These are phyloP conservation scores for Pisolithus tinctorius DNA, from an alignment of 768 basidiomycete genomes.

Conservation along the genomic window DNA sequence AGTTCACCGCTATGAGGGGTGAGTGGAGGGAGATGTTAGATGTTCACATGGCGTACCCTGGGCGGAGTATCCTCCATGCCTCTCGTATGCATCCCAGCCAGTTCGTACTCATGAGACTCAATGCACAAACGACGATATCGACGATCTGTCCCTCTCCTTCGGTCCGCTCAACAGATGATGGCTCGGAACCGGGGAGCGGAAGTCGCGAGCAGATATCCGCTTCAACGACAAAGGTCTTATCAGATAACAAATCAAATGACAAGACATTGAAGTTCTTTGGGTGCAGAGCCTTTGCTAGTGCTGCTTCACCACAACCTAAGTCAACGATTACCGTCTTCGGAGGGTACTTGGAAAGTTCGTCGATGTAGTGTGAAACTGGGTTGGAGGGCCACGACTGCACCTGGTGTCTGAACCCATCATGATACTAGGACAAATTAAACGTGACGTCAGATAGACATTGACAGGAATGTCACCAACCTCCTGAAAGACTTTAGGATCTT, in stretches of 20 bases:
- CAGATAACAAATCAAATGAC: constrained; percentile 78
- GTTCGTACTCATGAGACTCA: constrained; percentile 96
- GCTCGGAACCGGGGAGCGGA: constrained; percentile 80
- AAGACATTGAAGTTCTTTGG: constrained; percentile 63
- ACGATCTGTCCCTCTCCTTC: constrained; percentile 68
- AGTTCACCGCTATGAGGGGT: constrained; percentile 57
- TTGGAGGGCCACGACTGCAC: constrained; percentile 92
- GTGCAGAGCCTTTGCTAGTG: constrained; percentile 67
- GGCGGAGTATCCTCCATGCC: constrained; percentile 79
- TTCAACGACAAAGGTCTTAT: constrained; percentile 70
- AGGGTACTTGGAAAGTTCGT: constrained; percentile 56
- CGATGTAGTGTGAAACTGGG: constrained; percentile 80
- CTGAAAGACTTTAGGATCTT: constrained; percentile 72
- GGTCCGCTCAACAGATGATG: constrained; percentile 29
- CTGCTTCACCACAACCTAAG: constrained; percentile 93
- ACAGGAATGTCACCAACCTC: constrained; percentile 49
- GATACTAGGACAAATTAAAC: constrained; percentile 59
- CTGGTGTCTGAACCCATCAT: constrained; percentile 85
- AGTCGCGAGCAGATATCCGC: constrained; percentile 81
- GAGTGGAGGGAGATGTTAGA: constrained; percentile 2
- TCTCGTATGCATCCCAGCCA: constrained; percentile 91
- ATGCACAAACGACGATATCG: constrained; percentile 87
- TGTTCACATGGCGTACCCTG: constrained; percentile 48
- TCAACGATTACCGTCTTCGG: constrained; percentile 75
- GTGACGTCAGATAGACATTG: constrained; percentile 8